Conservation (phyloP, 768 basidiomycete species). For the Xerocomus potaroensis region DNA sequence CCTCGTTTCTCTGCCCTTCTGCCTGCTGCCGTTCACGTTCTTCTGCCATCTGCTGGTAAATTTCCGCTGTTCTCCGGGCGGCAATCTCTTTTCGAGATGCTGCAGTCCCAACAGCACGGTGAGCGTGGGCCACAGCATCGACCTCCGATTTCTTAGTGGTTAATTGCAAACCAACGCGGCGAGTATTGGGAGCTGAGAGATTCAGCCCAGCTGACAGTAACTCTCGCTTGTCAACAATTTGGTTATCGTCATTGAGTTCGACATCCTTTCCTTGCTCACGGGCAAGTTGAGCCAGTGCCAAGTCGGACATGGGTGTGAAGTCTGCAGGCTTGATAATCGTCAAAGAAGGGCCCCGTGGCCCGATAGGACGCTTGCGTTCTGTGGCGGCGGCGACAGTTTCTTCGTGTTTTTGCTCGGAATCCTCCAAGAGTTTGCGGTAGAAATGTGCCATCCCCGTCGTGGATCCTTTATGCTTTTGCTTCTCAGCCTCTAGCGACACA, state of each 20-base stretch:
- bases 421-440: conserved; percentile 73
- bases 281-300: conserved; percentile 68
- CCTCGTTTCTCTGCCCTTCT: conserved; percentile 56
- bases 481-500: conserved; percentile 42
- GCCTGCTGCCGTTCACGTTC: conserved; percentile 57
- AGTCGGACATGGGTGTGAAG: conserved; percentile 60
- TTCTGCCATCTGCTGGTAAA: conserved; percentile 73
- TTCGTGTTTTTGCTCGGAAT: conserved; percentile 78
- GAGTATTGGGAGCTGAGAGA: conserved; percentile 77
- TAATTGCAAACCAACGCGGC: conserved; percentile 52
- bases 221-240: conserved; percentile 94
- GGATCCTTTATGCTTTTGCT: conserved; percentile 54
- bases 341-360: conserved; percentile 60
- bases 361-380: conserved; percentile 48
- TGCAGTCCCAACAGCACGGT: conserved; percentile 81
- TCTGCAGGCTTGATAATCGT: conserved; percentile 74
- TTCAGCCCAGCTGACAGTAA: conserved; percentile 90
- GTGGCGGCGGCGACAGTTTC: conserved; percentile 77
- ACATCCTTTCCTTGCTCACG: conserved; percentile 75
- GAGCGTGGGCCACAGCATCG: conserved; percentile 39
- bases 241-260: conserved; percentile 95
- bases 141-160: conserved; percentile 21
- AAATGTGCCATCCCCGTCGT: conserved; percentile 84
- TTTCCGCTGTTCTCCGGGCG: conserved; percentile 73
- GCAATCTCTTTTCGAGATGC: conserved; percentile 80